Evolutionary conservation across 352 stramenopile genomes (phyloP).

Genomic region (Globisporangium camurandrum): DNA sequence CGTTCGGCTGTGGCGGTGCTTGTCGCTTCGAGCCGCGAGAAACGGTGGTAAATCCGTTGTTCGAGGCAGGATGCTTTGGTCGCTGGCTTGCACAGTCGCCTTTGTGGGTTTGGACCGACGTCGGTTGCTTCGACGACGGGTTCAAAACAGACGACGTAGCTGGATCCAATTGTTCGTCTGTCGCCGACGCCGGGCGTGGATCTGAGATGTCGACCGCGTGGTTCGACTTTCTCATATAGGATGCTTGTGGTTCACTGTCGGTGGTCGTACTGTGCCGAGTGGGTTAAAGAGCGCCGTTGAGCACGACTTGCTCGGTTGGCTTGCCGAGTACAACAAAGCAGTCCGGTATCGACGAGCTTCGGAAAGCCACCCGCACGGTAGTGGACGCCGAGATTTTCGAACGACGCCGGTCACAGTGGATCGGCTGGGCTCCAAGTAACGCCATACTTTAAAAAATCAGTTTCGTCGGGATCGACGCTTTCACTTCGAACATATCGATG

Average conservation of each 20-base stretch:
- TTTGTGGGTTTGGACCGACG: background rate
- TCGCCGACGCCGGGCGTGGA: background rate
- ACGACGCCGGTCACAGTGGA: background rate
- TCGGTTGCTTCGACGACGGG: background rate
- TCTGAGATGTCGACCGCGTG: background rate
- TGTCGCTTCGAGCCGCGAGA: background rate
- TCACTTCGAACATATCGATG: conserved; percentile 1
- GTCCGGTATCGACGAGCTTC: background rate
- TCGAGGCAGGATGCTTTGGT: too few relatives aligned
- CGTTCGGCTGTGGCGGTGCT: background rate
- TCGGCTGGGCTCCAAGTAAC: background rate
- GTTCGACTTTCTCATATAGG: background rate
- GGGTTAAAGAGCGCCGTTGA: background rate
- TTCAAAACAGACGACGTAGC: too few relatives aligned
- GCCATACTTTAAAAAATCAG: background rate
- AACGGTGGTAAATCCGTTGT: too few relatives aligned
- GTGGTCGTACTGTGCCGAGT: background rate
- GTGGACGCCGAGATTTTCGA: background rate
- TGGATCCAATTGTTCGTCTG: too few relatives aligned
- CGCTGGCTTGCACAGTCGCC: background rate
- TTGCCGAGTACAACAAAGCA: background rate
- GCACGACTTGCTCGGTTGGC: background rate
- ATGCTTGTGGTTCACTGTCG: background rate
- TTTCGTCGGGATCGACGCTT: background rate
- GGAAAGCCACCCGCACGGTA: conserved; percentile 1